Evolutionary conservation across 2,329 filamentous ascomycete species (phyloP).

Genomic region (Colletotrichum orchidophilum): DNA sequence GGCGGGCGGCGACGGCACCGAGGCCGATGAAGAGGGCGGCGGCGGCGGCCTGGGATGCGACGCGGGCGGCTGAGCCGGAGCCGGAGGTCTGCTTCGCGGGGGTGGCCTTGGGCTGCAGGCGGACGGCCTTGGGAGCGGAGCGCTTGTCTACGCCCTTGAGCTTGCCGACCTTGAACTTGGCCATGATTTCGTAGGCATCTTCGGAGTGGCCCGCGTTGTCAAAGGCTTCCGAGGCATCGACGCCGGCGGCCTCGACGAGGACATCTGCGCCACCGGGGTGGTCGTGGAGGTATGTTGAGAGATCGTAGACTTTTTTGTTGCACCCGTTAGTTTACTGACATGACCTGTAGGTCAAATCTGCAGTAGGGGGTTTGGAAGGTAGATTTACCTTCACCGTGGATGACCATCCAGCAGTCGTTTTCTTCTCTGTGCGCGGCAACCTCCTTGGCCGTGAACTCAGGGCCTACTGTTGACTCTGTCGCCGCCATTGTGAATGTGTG

Average conservation of each 20-base stretch:
- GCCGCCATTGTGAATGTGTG: constrained; percentile 12
- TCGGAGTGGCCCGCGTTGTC: constrained; percentile 88
- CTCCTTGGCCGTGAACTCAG: constrained; percentile 48
- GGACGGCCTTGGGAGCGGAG: constrained; percentile 37
- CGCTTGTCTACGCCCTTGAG: constrained; percentile 43
- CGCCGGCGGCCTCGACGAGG: constrained; percentile 79
- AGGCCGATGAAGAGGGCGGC: constrained; percentile 36
- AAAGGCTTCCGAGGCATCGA: constrained; percentile 81
- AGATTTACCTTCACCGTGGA: constrained; percentile 62
- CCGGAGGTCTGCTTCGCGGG: not conserved
- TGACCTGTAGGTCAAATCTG: not conserved
- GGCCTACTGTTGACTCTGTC: constrained; percentile 28
- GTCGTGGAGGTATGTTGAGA: constrained; percentile 65
- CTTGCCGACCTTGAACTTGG: constrained; percentile 47
- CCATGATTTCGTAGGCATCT: constrained; percentile 56
- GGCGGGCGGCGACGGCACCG: constrained; percentile 36
- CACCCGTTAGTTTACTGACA: not conserved
- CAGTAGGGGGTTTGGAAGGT: not conserved
- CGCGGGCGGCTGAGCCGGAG: constrained; percentile 20
- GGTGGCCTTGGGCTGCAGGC: constrained; percentile 33
- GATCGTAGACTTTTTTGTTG: constrained; percentile 62
- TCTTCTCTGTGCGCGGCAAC: constrained; percentile 59
- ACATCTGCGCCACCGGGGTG: constrained; percentile 81
- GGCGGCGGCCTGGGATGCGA: constrained; percentile 30
- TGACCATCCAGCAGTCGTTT: constrained; percentile 62